Conservation (phyloP, 1,139 yeast genomes). For the Hyphopichia buzzinii region DNA sequence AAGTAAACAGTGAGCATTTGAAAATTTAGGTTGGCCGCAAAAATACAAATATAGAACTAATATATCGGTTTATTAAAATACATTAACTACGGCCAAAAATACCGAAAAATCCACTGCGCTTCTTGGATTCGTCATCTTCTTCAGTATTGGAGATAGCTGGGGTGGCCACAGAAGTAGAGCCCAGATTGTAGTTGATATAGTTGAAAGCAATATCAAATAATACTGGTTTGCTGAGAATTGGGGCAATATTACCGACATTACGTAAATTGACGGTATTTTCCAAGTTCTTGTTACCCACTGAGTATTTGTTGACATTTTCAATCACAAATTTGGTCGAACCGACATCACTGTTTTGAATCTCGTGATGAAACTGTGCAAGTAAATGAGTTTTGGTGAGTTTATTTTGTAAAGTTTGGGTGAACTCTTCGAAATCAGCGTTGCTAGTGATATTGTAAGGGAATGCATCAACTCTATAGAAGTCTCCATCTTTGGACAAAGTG, state of each 20-base stretch:
- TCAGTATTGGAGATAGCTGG: constrained; percentile 12
- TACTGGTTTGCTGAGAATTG: constrained; percentile 80
- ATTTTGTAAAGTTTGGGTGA: constrained; percentile 25
- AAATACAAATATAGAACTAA: background rate
- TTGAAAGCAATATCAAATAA: constrained; percentile 87
- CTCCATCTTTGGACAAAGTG: constrained; percentile 15
- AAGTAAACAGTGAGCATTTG: background rate
- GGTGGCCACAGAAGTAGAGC: constrained; percentile 6
- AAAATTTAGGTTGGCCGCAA: no score
- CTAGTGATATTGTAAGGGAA: constrained; percentile 41
- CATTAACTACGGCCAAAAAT: constrained; percentile 35
- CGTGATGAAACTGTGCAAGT: constrained; percentile 47
- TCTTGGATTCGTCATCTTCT: constrained; percentile 18
- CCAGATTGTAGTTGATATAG: constrained; percentile 52
- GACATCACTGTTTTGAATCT: constrained; percentile 12
- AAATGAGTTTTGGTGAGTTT: constrained; percentile 45
- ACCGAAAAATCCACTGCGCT: constrained; percentile 44
- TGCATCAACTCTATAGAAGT: constrained; percentile 24
- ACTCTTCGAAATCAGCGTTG: constrained; percentile 28
- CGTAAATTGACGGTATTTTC: constrained; percentile 48
- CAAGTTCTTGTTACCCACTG: constrained; percentile 33
- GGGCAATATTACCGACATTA: constrained; percentile 37
- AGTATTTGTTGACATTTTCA: constrained; percentile 51
- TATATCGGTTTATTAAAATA: no score
- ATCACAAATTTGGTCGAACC: constrained; percentile 23